Evolutionary conservation across 179 eudicot genomes (phyloP).

Genomic region (Monotropa hypopitys): DNA sequence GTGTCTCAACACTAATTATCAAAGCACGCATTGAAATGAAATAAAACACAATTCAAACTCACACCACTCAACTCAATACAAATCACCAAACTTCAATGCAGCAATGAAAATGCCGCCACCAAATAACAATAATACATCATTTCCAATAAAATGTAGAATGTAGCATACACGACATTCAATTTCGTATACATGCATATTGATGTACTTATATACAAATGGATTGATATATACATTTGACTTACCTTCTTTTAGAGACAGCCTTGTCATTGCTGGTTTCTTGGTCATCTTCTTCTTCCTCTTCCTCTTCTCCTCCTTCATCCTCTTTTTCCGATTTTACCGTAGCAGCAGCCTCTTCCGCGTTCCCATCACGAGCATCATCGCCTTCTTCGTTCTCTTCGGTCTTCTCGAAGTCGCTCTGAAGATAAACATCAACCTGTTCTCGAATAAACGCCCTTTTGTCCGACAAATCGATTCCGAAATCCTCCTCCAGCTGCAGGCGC

Average conservation of each 20-base stretch:
- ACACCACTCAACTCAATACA: background rate
- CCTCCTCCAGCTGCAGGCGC: slow-evolving; percentile 53
- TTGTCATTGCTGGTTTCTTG: slow-evolving; percentile 11
- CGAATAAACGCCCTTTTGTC: slow-evolving; percentile 54
- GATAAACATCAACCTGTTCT: slow-evolving; percentile 48
- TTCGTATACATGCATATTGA: background rate
- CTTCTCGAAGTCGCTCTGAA: slow-evolving; percentile 35
- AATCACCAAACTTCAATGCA: background rate
- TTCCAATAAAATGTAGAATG: background rate
- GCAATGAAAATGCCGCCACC: background rate
- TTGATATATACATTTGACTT: background rate
- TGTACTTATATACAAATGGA: background rate
- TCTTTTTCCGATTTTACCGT: background rate
- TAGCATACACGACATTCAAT: background rate
- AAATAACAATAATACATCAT: background rate
- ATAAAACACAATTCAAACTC: background rate
- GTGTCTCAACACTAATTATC: background rate
- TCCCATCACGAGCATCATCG: slow-evolving; percentile 10
- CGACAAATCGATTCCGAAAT: slow-evolving; percentile 68
- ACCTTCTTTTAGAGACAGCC: slow-evolving; percentile 18
- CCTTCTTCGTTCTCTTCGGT: slow-evolving; percentile 25
- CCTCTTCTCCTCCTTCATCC: slow-evolving; percentile 6
- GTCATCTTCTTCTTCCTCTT: slow-evolving; percentile 15
- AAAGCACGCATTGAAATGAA: background rate
- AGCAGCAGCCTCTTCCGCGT: slow-evolving; percentile 14